Conservation (phyloP, 495 filamentous ascomycete species). For the Mycothermus thermophilus region DNA sequence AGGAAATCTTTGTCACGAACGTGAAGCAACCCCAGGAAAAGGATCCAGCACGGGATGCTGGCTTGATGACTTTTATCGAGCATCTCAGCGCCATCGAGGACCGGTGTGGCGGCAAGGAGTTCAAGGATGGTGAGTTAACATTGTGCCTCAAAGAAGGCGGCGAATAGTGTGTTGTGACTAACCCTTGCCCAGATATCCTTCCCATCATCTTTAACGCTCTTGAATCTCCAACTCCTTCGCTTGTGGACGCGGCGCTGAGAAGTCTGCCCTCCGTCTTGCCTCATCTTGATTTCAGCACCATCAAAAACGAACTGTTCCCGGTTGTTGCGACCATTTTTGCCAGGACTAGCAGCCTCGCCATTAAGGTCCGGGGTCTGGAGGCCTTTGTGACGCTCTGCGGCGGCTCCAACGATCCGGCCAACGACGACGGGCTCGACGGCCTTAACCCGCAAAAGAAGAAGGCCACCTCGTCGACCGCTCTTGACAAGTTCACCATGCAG, state of each 20-base stretch:
- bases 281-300: constrained; percentile 83
- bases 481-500: constrained; percentile 96
- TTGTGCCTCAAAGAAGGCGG: too few species aligned
- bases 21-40: constrained; percentile 47
- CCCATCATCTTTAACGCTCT: constrained; percentile 70
- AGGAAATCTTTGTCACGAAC: constrained; percentile 60
- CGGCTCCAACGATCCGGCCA: constrained; percentile 39
- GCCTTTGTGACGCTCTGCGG: constrained; percentile 85
- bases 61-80: constrained; percentile 76
- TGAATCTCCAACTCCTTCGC: constrained; percentile 73
- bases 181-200: constrained; percentile 50
- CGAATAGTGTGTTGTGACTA: constrained; percentile 3
- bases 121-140: constrained; percentile 81
- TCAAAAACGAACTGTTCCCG: constrained; percentile 91
- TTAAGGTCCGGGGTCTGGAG: constrained; percentile 83
- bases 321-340: constrained; percentile 79
- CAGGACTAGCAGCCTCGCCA: constrained; percentile 79
- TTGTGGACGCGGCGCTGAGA: constrained; percentile 72
- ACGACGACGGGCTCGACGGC: constrained; percentile 61
- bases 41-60: constrained; percentile 74
- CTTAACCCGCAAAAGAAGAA: constrained; percentile 37
- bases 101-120: constrained; percentile 79
- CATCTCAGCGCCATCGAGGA: constrained; percentile 59
- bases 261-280: constrained; percentile 61
- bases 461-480: constrained; percentile 50